Evolutionary conservation across 257 asterid species (phyloP).

Genomic region (Voacanga thouarsii): DNA sequence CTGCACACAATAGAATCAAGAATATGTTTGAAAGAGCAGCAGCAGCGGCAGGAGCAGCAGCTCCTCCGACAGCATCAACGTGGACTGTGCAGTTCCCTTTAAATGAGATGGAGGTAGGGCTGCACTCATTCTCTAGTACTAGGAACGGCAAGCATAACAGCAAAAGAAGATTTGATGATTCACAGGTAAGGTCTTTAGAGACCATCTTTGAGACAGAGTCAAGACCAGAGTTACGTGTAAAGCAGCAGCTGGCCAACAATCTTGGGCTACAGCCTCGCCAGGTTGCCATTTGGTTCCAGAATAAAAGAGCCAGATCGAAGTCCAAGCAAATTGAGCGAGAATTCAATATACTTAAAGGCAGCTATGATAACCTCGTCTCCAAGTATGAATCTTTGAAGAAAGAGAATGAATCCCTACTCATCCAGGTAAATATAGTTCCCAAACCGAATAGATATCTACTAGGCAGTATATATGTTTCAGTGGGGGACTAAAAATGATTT

Average conservation of each 20-base stretch:
- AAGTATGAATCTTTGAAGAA: slow-evolving; percentile 48
- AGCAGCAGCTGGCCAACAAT: slow-evolving; percentile 62
- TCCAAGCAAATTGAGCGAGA: slow-evolving; percentile 64
- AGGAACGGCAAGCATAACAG: slow-evolving; percentile 27
- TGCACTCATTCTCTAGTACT: slow-evolving; percentile 25
- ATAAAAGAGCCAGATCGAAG: slow-evolving; percentile 64
- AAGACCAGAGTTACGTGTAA: slow-evolving; percentile 63
- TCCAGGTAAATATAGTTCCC: slow-evolving; percentile 43
- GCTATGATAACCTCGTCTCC: slow-evolving; percentile 47
- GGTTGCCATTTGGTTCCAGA: slow-evolving; percentile 91
- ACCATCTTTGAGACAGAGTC: slow-evolving; percentile 55
- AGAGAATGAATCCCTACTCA: slow-evolving; percentile 55
- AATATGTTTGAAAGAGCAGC: slow-evolving; percentile 14
- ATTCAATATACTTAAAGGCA: slow-evolving; percentile 45
- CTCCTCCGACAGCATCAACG: slow-evolving; percentile 3
- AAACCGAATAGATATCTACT: neutral
- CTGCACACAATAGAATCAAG: neutral
- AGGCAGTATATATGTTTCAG: neutral
- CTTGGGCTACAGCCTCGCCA: slow-evolving; percentile 84
- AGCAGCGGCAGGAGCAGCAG: neutral
- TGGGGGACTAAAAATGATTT: neutral
- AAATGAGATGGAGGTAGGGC: slow-evolving; percentile 4
- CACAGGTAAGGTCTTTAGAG: slow-evolving; percentile 64
- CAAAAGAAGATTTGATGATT: slow-evolving; percentile 62
- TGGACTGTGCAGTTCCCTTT: slow-evolving; percentile 9